These are phyloP conservation scores for Aspergillus sojae DNA, from an alignment of 2,329 filamentous ascomycete species.

Conservation along the genomic window DNA sequence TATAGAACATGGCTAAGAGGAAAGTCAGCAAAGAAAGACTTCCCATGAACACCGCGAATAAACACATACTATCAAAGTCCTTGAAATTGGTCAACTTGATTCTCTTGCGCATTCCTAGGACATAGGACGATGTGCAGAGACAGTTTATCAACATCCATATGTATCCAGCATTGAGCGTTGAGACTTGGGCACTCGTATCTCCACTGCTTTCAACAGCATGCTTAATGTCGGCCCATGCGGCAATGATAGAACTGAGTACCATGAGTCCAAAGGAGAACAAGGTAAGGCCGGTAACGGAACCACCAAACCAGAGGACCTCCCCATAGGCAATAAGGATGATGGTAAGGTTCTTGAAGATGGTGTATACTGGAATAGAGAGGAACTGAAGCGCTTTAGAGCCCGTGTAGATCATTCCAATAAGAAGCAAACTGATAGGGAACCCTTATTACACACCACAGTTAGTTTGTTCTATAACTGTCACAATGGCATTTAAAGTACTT, in stretches of 20 bases:
- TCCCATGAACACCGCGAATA: neutral
- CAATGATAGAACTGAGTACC: slow-evolving; percentile 91
- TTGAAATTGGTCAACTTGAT: slow-evolving; percentile 99
- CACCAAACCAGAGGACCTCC: slow-evolving; percentile 97
- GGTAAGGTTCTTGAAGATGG: slow-evolving; percentile 99
- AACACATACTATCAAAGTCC: slow-evolving; percentile 91
- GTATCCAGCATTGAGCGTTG: slow-evolving; percentile 91
- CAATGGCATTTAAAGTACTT: slow-evolving; percentile 40
- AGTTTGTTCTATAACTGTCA: slow-evolving; percentile 8
- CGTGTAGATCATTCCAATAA: slow-evolving; percentile 99
- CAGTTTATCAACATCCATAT: slow-evolving; percentile 98
- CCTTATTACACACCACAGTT: slow-evolving; percentile 53
- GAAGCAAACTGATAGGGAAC: slow-evolving; percentile 93
- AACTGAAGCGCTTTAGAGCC: slow-evolving; percentile 93
- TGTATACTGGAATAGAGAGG: slow-evolving; percentile 97
- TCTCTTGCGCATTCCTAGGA: slow-evolving; percentile 93
- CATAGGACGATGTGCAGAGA: slow-evolving; percentile 86
- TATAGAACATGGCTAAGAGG: slow-evolving; percentile 92
- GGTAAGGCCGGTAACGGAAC: slow-evolving; percentile 81
- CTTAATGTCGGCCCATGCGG: slow-evolving; percentile 96
- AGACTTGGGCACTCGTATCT: slow-evolving; percentile 74
- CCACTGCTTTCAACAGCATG: slow-evolving; percentile 71
- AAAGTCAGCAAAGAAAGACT: slow-evolving; percentile 21
- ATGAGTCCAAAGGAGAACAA: slow-evolving; percentile 95
- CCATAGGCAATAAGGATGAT: slow-evolving; percentile 99